Evolutionary conservation across 2,329 filamentous ascomycete species (phyloP).

Genomic region (Gnomoniopsis sp.): DNA sequence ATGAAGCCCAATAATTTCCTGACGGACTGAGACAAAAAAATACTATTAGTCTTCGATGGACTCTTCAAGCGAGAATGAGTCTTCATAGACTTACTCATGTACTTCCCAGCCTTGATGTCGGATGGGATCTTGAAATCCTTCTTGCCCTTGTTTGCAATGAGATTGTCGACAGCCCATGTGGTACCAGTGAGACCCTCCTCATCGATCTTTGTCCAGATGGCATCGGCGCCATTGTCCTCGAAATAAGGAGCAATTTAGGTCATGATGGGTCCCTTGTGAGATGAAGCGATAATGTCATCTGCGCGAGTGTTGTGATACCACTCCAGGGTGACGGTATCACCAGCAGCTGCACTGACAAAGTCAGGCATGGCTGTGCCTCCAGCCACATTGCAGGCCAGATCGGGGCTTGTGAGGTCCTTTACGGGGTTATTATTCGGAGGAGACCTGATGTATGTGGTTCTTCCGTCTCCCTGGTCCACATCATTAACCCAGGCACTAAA

Average conservation of each 20-base stretch:
- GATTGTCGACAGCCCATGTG: slow-evolving; percentile 51
- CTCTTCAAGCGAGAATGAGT: neutral
- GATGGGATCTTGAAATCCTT: slow-evolving; percentile 42
- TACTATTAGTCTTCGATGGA: neutral
- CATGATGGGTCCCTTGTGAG: slow-evolving; percentile 53
- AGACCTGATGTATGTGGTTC: slow-evolving; percentile 37
- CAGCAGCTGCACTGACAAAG: slow-evolving; percentile 30
- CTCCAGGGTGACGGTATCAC: slow-evolving; percentile 32
- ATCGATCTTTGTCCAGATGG: slow-evolving; percentile 59
- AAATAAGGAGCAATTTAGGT: slow-evolving; percentile 55
- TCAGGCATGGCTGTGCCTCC: neutral
- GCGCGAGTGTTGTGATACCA: slow-evolving; percentile 39
- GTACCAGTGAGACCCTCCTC: slow-evolving; percentile 48
- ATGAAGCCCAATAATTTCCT: slow-evolving; percentile 47
- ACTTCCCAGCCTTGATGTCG: slow-evolving; percentile 32
- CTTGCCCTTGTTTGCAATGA: slow-evolving; percentile 40
- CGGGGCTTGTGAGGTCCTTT: slow-evolving; percentile 38
- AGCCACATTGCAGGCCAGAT: neutral
- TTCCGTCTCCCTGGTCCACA: slow-evolving; percentile 37
- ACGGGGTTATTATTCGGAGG: slow-evolving; percentile 40
- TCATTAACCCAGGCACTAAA: slow-evolving; percentile 45
- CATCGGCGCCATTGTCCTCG: slow-evolving; percentile 50
- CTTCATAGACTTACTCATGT: slow-evolving; percentile 28
- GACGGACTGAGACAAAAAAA: slow-evolving; percentile 29
- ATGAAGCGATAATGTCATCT: slow-evolving; percentile 31